These are phyloP conservation scores for Psidium friedrichsthalianum DNA, from an alignment of 345 rosid species.

Conservation along the genomic window DNA sequence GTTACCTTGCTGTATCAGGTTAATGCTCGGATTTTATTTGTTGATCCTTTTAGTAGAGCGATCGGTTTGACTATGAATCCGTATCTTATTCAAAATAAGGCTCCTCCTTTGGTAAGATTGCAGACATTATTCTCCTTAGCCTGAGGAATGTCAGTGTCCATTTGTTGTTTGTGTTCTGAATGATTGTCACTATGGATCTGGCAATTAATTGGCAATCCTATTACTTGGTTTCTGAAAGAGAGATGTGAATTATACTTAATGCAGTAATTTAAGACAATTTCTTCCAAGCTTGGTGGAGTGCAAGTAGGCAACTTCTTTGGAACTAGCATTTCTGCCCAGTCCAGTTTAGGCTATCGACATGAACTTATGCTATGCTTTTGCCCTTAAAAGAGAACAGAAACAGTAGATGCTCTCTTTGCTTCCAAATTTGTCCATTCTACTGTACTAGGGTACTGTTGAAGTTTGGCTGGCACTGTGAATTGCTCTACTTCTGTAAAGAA, in stretches of 20 bases:
- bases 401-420: not conserved
- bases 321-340: not conserved
- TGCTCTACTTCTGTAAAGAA: not conserved
- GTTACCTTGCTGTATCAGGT: conserved; percentile 32
- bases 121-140: not conserved
- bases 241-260: not conserved
- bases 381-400: not conserved
- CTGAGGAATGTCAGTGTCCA: not conserved
- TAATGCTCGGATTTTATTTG: conserved; percentile 77
- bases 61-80: conserved; percentile 90
- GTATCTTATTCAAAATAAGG: conserved; percentile 60
- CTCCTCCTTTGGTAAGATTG: conserved; percentile 68
- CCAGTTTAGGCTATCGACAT: not conserved
- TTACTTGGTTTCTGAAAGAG: not conserved
- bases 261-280: not conserved
- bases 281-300: not conserved
- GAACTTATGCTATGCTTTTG: not conserved
- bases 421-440: not conserved
- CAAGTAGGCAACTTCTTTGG: not conserved
- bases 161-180: not conserved
- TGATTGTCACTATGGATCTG: not conserved
- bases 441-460: not conserved
- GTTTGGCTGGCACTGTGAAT: not conserved
- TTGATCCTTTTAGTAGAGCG: conserved; percentile 92
- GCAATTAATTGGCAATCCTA: not conserved